Base-by-base conservation (phyloP, 495 filamentous ascomycete genomes). In the Hypoxylon crocopeplum region DNA sequence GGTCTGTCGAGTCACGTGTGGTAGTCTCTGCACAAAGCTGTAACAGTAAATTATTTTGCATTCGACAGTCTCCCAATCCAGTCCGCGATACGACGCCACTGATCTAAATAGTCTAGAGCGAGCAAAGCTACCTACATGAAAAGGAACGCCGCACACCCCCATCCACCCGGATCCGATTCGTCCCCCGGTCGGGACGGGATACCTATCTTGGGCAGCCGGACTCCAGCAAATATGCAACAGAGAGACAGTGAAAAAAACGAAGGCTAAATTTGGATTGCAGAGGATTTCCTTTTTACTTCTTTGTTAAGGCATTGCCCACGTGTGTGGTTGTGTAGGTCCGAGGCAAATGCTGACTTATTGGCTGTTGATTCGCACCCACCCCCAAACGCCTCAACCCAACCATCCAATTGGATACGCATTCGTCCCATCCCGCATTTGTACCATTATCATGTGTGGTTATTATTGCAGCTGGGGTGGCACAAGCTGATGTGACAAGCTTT, bases 401-500 rank as follows among this genome's bases (percentile, higher is more conserved):
- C 57, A 10, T 50, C 58, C 58, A 56, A 62, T 62, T 62, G 39
- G 58, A 51, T 36, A 25, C 39, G 20, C 21, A 30, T 25, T 7
- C 38, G 15, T 27, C 21, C 24, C 45, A 49, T 56, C 58, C 52
- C 39, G 38, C 50, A 52, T 56, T 39, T 17, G 8, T 13, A 0
- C 16, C n/a, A 32, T 42, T 44, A 32, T 48, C 33, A 41, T 25
- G 32, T 42, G 45, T 29, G 34, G 32, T 37, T n/a, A 30, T 27
- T 40, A 27, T 38, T 52, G 34, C 39, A 56, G 40, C 46, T 46
- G 46, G 51, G 52, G 46, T 47, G 20, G 16, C 52, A 52, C 48
- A 48, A 53, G 48, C 48, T 48, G 59, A 63, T 53, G 36, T 48
- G 59, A 57, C 41, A 54, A 54, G 48, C 57, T 61, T 61, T 55